Base-by-base conservation (phyloP, 805 yeast species). In the Cyberlindnera galapagoensis region DNA sequence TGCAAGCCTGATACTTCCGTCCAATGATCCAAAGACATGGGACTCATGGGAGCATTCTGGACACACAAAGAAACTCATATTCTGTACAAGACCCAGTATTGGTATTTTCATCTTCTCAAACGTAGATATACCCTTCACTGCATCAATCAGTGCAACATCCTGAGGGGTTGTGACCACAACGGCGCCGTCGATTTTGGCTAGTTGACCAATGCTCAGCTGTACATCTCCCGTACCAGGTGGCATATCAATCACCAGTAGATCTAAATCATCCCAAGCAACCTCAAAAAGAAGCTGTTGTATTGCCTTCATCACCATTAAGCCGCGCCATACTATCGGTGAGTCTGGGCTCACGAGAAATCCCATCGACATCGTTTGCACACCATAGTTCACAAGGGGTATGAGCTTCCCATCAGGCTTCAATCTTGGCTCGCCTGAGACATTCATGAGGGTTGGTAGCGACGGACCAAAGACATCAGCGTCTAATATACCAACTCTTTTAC, bases 211-310 rank as follows among this genome's bases (percentile, higher is more conserved):
- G 0, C 94, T 80, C 34, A 85, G 63, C 48, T 85, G 95, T 0
- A 83, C 78, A 51, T 85, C 95, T 13, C 95, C 95, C 0, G 95
- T 85, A 3, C 95, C 95, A 1, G 95, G 95, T 0, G 95, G 95
- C 82, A 85, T 71, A 46, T 85, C 95, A 9, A 85, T 62, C 2
- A 85, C 79, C 29, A 85, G 59, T 15, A 76, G 67, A 50, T 85
- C 94, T 26, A 84, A 51, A 5, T 54, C 50, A 18, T 64, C 62
- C 95, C 95, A 85, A 27, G 76, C 71, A 1, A 85, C 94, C 34
- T 85, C 94, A 46, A 80, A 85, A 8, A 85, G 51, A n/a, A 85
- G 63, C 49, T 85, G 95, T 45, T 85, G 86, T 16, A 85, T 54
- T 0, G 94, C 95, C 53, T 85, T 85, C 74, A 81, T 85, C 14